These are phyloP conservation scores for Naganishia sp. DNA, from an alignment of 1,284 basidiomycete genomes.

Conservation along the genomic window DNA sequence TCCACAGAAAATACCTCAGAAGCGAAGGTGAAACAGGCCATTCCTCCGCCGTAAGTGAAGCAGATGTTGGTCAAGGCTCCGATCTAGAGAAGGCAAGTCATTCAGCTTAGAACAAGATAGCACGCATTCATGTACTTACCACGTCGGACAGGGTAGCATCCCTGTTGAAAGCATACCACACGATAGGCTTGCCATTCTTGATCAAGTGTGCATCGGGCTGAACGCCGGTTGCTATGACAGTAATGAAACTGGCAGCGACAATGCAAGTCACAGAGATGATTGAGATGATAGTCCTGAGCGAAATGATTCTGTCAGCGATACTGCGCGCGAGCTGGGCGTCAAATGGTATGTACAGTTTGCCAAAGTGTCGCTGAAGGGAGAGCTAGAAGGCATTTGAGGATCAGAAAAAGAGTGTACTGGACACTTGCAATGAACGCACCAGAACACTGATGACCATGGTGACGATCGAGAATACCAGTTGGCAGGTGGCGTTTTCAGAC, in stretches of 20 bases:
- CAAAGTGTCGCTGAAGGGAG: conserved; percentile 41
- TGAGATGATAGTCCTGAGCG: conserved; percentile 38
- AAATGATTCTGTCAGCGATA: not conserved
- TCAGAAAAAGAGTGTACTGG: conserved; percentile 20
- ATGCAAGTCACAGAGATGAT: conserved; percentile 45
- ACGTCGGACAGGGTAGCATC: conserved; percentile 43
- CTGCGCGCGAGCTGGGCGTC: not conserved
- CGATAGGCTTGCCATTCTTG: conserved; percentile 39
- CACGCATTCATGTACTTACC: not conserved
- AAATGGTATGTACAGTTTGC: conserved; percentile 37
- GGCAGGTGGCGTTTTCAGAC: conserved; percentile 45
- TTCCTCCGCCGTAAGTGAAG: conserved; percentile 48
- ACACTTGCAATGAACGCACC: conserved; percentile 26
- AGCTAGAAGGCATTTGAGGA: conserved; percentile 27
- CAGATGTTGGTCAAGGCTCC: conserved; percentile 47
- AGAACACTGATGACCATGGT: conserved; percentile 41
- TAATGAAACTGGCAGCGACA: conserved; percentile 39
- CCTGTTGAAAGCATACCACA: conserved; percentile 41
- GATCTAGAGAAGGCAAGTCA: conserved; percentile 24
- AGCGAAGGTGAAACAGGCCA: conserved; percentile 47
- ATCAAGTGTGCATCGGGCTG: conserved; percentile 38
- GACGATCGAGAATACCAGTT: conserved; percentile 46
- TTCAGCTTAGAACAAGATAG: not conserved
- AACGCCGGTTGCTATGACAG: conserved; percentile 41
- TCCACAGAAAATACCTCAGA: conserved; percentile 35